Evolutionary conservation across 768 basidiomycete species (phyloP), one percentile per base, ranked within the genome.

Genomic region (Glaciozyma martinii): DNA sequence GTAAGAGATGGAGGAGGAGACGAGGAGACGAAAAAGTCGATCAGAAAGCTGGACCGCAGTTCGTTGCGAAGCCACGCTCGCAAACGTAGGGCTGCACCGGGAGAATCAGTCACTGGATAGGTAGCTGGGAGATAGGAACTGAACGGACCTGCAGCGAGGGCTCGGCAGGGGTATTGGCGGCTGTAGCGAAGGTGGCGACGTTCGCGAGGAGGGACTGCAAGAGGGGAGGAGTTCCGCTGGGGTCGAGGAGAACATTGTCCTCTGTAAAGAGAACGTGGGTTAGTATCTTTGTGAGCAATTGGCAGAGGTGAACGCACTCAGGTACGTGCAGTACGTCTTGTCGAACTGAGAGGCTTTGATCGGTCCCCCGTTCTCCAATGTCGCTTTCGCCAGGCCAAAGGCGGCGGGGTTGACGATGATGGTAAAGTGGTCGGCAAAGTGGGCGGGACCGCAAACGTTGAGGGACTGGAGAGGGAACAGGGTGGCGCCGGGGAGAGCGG

Each of bases 331-430:
- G n/a, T 53, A 32, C 13, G 54, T 15, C 30, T 50, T 56, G 25
- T 60, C 47, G 68, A 76, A 72, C 2, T 56, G 53, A 2, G 56
- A 37, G 19, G 59, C 42, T 23, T 59, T 55, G 13, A 71, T 64
- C 18, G 58, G 43, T 4, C 55, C 68, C 32, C 70, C 66, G 56
- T 70, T 58, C 21, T 64, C 71, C 42, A 75, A 62, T 0, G 73
- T 63, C 47, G 74, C 65, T 60, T 66, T 58, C 3, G 71, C 70
- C 54, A 74, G 62, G 58, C 61, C 66, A 68, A 73, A 76, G 0
- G 73, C 66, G 18, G 70, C 71, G 0, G 72, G 63, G 10, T 72
- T 65, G 57, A 72, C 62, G 25, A 74, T 67, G 59, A 75, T 72
- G 5, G 62, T 66, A 50, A 63, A 65, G 32, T 63, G 66, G 44